phyloP scores from a whole-genome alignment of 2,329 filamentous ascomycete genomes.

The Neopestalotiopsis sp. region DNA sequence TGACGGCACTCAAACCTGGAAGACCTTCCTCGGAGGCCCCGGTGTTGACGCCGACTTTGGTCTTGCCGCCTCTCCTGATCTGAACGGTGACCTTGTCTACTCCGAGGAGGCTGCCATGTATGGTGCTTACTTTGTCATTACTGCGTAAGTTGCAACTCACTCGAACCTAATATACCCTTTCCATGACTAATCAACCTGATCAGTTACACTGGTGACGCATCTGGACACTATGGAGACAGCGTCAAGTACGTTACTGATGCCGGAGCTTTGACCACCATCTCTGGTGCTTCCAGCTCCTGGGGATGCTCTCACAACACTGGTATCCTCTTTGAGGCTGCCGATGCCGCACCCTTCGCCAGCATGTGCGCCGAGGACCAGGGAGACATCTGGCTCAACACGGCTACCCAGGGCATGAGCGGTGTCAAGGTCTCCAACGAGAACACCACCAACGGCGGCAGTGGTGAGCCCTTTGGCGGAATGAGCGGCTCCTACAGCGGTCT shows the following conservation, averaged over 20 bases:
- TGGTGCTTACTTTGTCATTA: slow-evolving; percentile 67
- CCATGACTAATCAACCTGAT: not conserved
- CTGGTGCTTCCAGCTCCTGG: slow-evolving; percentile 59
- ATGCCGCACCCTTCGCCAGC: slow-evolving; percentile 60
- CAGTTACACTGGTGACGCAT: slow-evolving; percentile 54
- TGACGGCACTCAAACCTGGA: slow-evolving; percentile 59
- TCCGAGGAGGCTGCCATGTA: slow-evolving; percentile 60
- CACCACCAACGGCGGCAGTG: slow-evolving; percentile 61
- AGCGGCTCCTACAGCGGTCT: slow-evolving; percentile 65
- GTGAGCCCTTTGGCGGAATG: slow-evolving; percentile 67
- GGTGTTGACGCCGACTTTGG: slow-evolving; percentile 51
- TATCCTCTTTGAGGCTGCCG: slow-evolving; percentile 65
- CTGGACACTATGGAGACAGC: slow-evolving; percentile 63
- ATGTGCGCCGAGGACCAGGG: slow-evolving; percentile 68
- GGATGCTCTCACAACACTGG: slow-evolving; percentile 70
- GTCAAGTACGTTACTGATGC: slow-evolving; percentile 50
- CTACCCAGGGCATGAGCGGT: slow-evolving; percentile 60
- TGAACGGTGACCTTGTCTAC: slow-evolving; percentile 68
- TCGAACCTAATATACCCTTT: not conserved
- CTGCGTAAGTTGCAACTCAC: slow-evolving; percentile 34
- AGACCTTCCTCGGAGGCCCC: slow-evolving; percentile 64
- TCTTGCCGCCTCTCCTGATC: slow-evolving; percentile 57
- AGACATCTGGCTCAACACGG: slow-evolving; percentile 68
- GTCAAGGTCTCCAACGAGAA: slow-evolving; percentile 68
- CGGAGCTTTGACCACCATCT: slow-evolving; percentile 55